Conservation (phyloP, 805 yeast genomes). For the Candida silvicultrix region DNA sequence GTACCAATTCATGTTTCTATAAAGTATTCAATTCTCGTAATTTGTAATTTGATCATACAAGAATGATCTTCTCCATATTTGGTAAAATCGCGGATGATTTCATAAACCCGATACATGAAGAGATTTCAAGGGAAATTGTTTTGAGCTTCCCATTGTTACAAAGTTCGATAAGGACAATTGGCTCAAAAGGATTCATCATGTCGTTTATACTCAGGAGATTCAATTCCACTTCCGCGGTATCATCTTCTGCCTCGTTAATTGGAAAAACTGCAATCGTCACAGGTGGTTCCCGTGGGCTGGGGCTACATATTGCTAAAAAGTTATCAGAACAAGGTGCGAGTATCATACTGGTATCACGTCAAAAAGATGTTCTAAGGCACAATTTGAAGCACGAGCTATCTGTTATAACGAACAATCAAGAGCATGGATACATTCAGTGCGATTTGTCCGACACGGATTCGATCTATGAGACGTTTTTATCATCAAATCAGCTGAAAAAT, state of each 20-base stretch:
- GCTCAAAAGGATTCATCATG: neutral
- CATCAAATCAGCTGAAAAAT: constrained; percentile 6
- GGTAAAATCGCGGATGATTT: no score
- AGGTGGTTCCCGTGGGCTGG: constrained; percentile 70
- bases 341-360: constrained; percentile 46
- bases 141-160: no score
- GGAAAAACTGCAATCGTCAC: constrained; percentile 47
- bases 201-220: constrained; percentile 4
- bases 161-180: no score
- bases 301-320: constrained; percentile 44
- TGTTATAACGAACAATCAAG: constrained; percentile 7
- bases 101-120: no score
- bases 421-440: constrained; percentile 12
- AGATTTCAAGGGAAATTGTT: no score
- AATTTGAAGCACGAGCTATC: constrained; percentile 13
- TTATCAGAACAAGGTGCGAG: constrained; percentile 47
- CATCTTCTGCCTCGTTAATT: neutral
- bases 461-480: constrained; percentile 4
- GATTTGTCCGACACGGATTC: constrained; percentile 11
- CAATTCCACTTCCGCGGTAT: neutral
- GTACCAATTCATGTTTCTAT: no score
- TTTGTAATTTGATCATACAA: no score
- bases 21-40: no score
- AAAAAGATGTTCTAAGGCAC: constrained; percentile 28
- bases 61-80: no score